Percentiles rank a stretch among this genome's conserved stretches.
Conservation (phyloP, 805 yeast genomes). For the Ogataea polymorpha region DNA sequence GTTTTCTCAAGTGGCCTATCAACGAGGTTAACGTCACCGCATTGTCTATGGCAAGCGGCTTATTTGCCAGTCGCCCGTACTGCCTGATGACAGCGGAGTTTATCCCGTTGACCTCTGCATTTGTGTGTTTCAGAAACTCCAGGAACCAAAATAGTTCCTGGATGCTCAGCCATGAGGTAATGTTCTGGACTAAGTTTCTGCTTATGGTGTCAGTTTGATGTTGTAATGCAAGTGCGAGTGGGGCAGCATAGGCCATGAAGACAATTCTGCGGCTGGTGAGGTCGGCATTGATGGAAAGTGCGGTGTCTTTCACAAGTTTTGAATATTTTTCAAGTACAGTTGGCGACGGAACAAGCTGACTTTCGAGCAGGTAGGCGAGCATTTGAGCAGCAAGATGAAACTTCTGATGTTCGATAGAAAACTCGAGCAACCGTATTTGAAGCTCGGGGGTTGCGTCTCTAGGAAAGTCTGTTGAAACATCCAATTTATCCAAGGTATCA, state of each 20-base stretch:
- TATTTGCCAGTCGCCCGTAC: slow-evolving; percentile 7
- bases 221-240: slow-evolving; percentile 14
- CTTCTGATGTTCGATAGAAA: slow-evolving; percentile 15
- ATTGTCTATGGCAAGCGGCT: slow-evolving; percentile 6
- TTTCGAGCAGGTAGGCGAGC: slow-evolving; percentile 12
- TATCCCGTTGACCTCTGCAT: not conserved
- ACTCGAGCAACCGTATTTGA: slow-evolving; percentile 15
- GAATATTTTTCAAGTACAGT: slow-evolving; percentile 16
- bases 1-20: slow-evolving; percentile 12
- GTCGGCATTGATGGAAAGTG: slow-evolving; percentile 15
- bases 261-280: slow-evolving; percentile 19
- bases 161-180: slow-evolving; percentile 18
- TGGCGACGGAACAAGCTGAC: slow-evolving; percentile 14
- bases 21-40: slow-evolving; percentile 23
- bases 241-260: slow-evolving; percentile 24
- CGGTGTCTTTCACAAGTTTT: slow-evolving; percentile 11
- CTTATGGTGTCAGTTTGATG: slow-evolving; percentile 12
- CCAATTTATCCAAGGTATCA: slow-evolving; percentile 6
- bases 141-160: slow-evolving; percentile 23
- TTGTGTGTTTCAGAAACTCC: slow-evolving; percentile 16
- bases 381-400: slow-evolving; percentile 18
- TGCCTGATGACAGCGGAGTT: slow-evolving; percentile 6
- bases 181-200: slow-evolving; percentile 1
- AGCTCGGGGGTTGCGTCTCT: slow-evolving; percentile 8
- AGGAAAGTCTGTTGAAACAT: slow-evolving; percentile 1